These are phyloP conservation scores for Fusarium cicatricum DNA, from an alignment of 2,329 filamentous ascomycete species.

Conservation along the genomic window DNA sequence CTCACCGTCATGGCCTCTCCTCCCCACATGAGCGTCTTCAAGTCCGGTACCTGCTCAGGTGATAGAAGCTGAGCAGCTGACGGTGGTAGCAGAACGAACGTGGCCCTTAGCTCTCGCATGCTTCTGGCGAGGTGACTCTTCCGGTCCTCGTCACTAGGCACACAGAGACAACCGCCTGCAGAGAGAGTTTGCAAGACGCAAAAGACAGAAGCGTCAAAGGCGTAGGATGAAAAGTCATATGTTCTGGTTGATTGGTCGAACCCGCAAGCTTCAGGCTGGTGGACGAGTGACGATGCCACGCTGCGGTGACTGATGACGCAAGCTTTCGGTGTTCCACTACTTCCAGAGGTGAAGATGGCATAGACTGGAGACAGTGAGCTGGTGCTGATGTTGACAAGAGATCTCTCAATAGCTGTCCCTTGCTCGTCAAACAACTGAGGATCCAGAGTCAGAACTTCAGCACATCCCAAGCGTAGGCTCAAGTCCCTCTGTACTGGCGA, in stretches of 20 bases:
- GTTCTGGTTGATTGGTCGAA: constrained; percentile 2
- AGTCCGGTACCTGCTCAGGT: background rate
- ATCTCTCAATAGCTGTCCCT: background rate
- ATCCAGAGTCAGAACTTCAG: background rate
- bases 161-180: constrained; percentile 50
- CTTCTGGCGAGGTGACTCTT: constrained; percentile 2
- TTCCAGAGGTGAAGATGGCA: constrained; percentile 66
- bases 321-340: constrained; percentile 64
- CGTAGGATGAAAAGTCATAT: constrained; percentile 46
- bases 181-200: constrained; percentile 49
- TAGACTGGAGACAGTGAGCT: constrained; percentile 15
- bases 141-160: constrained; percentile 50
- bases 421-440: background rate
- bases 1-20: constrained; percentile 7
- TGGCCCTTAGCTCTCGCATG: background rate
- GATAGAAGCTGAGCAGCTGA: background rate
- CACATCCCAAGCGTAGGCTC: background rate
- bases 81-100: background rate
- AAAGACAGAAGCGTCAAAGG: constrained; percentile 49
- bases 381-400: background rate
- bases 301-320: constrained; percentile 45
- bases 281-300: constrained; percentile 1
- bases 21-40: constrained; percentile 3
- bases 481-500: background rate
- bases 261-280: background rate